Evolutionary conservation across 208 protist species (phyloP).

Genomic region (Leishmania guyanensis): DNA sequence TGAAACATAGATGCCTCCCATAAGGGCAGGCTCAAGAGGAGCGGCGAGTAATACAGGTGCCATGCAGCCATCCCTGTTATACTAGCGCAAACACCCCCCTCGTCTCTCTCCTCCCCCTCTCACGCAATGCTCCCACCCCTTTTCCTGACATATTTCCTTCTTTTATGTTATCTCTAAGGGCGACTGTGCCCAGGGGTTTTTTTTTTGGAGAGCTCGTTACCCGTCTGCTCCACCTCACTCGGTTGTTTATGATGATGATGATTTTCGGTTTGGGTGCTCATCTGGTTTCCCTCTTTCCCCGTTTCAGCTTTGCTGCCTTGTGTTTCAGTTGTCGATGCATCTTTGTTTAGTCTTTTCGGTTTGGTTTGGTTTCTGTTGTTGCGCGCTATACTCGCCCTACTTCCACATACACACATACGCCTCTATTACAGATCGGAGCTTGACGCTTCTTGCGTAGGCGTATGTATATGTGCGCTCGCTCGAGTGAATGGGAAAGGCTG

Average conservation of each 20-base stretch:
- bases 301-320: not conserved
- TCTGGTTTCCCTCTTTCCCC: not conserved
- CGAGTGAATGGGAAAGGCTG: too few relatives aligned
- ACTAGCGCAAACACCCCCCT: not conserved
- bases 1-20: not conserved
- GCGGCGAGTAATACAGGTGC: not conserved
- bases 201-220: too few relatives aligned
- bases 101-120: not conserved
- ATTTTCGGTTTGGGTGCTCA: not conserved
- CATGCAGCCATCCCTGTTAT: not conserved
- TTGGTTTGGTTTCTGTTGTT: not conserved
- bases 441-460: too few relatives aligned
- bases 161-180: not conserved
- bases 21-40: not conserved
- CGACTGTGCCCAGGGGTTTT: too few relatives aligned
- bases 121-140: not conserved
- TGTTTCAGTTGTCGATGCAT: slow-evolving; percentile 6
- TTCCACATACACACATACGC: not conserved
- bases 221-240: slow-evolving; percentile 5
- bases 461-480: too few relatives aligned
- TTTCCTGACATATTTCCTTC: slow-evolving; percentile 13
- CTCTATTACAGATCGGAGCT: not conserved
- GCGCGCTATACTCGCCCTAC: too few relatives aligned
- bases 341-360: not conserved
- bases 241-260: slow-evolving; percentile 8